A percentile compares a stretch with the other conserved stretches of the same genome.
Evolutionary conservation across 306 rosid genomes (phyloP).

Genomic region (Notholithocarpus densiflorus): DNA sequence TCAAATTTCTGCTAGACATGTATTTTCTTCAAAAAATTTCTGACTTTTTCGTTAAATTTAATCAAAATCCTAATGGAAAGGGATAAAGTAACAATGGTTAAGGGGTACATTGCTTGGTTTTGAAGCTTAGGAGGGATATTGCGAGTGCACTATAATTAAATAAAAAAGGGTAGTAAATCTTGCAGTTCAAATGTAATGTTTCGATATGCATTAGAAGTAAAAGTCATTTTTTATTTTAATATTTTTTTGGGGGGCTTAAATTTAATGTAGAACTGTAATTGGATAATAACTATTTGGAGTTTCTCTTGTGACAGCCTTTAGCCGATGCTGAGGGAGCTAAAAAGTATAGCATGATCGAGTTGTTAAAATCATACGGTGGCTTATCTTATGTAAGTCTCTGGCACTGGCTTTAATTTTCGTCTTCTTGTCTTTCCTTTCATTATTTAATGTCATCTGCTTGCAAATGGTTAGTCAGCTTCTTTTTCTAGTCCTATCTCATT

Average conservation of each 20-base stretch:
- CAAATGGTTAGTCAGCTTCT: no score
- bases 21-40: no score
- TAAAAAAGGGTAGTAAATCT: no score
- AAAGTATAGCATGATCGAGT: conserved; percentile 56
- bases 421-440: neutral
- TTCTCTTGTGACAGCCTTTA: conserved; percentile 58
- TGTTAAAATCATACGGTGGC: conserved; percentile 75
- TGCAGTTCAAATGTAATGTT: no score
- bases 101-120: no score
- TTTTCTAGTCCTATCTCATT: no score
- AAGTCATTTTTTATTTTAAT: neutral
- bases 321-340: conserved; percentile 99
- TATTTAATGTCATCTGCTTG: neutral
- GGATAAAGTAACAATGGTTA: no score
- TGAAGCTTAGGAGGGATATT: no score
- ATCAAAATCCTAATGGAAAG: no score
- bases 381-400: conserved; percentile 68
- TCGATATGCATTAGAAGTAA: neutral
- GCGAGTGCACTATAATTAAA: no score
- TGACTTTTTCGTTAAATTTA: no score
- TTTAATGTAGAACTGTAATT: neutral
- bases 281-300: neutral
- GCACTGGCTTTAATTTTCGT: conserved; percentile 3
- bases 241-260: neutral
- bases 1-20: no score